These are phyloP conservation scores for Spongospora subterranea DNA, from an alignment of 208 protist species.

Conservation along the genomic window DNA sequence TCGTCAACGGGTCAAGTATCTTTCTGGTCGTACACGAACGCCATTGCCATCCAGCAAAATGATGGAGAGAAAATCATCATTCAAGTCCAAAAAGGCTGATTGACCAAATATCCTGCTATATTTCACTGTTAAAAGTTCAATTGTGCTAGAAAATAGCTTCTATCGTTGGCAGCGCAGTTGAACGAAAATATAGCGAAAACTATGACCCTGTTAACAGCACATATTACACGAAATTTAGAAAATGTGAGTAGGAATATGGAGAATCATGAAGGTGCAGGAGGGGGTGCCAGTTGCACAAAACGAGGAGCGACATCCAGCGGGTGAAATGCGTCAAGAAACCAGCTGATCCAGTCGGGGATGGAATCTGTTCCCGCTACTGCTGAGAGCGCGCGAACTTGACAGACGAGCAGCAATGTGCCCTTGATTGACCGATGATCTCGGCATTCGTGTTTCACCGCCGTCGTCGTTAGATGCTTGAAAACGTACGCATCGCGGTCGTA, in stretches of 20 bases:
- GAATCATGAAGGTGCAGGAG: too few relatives aligned
- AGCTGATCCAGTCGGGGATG: constrained; percentile 30
- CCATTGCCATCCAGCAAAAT: neutral
- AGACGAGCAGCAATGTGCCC: constrained; percentile 16
- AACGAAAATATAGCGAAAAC: too few relatives aligned
- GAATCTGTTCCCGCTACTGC: neutral
- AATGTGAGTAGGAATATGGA: too few relatives aligned
- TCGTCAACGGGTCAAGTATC: constrained; percentile 51
- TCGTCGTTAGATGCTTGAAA: constrained; percentile 18
- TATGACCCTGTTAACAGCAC: too few relatives aligned
- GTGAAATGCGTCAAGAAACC: constrained; percentile 20
- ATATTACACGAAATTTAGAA: too few relatives aligned
- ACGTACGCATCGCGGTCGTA: constrained; percentile 30
- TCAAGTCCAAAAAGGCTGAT: too few relatives aligned
- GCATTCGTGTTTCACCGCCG: constrained; percentile 3
- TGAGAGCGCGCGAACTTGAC: neutral
- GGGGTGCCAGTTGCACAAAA: neutral
- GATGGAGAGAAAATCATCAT: too few relatives aligned
- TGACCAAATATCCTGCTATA: too few relatives aligned
- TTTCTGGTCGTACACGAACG: neutral
- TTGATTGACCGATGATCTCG: neutral
- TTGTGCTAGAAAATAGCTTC: too few relatives aligned
- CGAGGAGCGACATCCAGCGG: constrained; percentile 7
- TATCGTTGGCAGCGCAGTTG: too few relatives aligned
- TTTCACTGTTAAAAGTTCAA: too few relatives aligned